Conservation (phyloP, 1,139 yeast species). For the Pichia sp. region DNA sequence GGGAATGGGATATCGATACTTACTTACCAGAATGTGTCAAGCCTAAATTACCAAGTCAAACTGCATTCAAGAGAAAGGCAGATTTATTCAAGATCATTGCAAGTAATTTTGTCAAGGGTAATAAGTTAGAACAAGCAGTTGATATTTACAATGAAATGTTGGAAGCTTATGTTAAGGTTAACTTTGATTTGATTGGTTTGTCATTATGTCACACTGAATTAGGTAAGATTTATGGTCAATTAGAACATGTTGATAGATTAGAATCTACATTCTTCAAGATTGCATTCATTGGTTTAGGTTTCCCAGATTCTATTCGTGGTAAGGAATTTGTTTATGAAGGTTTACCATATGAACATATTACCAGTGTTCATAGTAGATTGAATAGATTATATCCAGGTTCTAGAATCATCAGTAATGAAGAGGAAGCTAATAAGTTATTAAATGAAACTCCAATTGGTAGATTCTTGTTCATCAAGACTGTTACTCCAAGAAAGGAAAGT, state of each 20-base stretch:
- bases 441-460: conserved; percentile 65
- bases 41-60: conserved; percentile 77
- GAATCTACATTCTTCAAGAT: conserved; percentile 81
- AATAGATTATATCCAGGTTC: conserved; percentile 83
- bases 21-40: conserved; percentile 55
- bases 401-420: conserved; percentile 63
- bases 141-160: conserved; percentile 76
- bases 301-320: conserved; percentile 75
- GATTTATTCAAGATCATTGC: conserved; percentile 71
- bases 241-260: conserved; percentile 70
- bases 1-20: conserved; percentile 68
- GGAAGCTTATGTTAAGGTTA: conserved; percentile 68
- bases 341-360: conserved; percentile 81
- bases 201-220: conserved; percentile 71
- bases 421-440: conserved; percentile 43
- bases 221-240: conserved; percentile 63
- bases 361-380: conserved; percentile 77
- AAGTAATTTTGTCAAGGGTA: conserved; percentile 66
- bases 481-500: conserved; percentile 63
- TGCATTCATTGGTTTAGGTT: conserved; percentile 80
- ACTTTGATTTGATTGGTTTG: conserved; percentile 76
- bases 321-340: conserved; percentile 84
- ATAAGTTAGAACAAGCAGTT: conserved; percentile 73
- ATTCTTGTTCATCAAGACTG: conserved; percentile 69
- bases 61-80: conserved; percentile 82